A percentile compares a stretch with the other conserved stretches of the same genome.
phyloP scores from a whole-genome alignment of 2,329 filamentous ascomycete species.

The Didymellaceae sp. region DNA sequence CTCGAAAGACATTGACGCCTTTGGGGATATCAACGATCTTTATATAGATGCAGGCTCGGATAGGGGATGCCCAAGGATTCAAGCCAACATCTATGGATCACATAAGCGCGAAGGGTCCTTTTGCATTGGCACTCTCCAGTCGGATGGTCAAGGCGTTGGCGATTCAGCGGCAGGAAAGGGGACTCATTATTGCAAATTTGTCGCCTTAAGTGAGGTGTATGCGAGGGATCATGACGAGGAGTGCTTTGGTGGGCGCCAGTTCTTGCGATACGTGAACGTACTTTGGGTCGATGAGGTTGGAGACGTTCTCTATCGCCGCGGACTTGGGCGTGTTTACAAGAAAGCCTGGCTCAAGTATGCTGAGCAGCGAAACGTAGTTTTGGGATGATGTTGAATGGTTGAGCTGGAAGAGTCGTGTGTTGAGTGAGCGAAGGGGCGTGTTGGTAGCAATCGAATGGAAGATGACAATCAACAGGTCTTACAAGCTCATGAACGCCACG shows the following conservation, averaged over 20 bases:
- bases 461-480: too few species aligned
- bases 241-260: not conserved
- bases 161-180: not conserved
- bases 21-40: not conserved
- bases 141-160: not conserved
- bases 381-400: too few species aligned
- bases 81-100: not conserved
- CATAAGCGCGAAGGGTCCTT: not conserved
- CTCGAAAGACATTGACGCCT: not conserved
- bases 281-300: not conserved
- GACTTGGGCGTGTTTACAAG: not conserved
- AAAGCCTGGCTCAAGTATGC: not conserved
- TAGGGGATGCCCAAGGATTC: not conserved
- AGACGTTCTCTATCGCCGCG: not conserved
- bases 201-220: not conserved
- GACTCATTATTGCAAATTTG: not conserved
- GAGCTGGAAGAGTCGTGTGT: too few species aligned
- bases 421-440: too few species aligned
- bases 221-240: too few species aligned
- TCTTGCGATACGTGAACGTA: not conserved
- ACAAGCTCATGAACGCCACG: too few species aligned
- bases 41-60: not conserved
- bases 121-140: not conserved
- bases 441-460: too few species aligned
- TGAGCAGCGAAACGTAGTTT: not conserved